Evolutionary conservation across 768 basidiomycete species (phyloP).

Genomic region (Phaeotremella skinneri): DNA sequence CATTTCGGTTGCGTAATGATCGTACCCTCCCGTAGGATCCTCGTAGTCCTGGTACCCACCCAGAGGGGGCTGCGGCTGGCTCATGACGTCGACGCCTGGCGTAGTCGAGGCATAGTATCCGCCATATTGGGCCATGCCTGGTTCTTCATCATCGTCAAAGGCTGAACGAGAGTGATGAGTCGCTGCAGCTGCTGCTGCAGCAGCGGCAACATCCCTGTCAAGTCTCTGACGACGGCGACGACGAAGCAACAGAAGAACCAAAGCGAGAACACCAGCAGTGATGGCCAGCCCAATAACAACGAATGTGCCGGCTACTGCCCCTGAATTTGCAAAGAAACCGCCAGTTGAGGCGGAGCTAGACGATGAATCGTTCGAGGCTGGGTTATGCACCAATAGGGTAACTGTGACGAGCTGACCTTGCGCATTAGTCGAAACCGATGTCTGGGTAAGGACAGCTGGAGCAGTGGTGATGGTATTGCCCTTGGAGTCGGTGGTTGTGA

Average conservation of each 20-base stretch:
- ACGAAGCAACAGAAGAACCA: constrained; percentile 54
- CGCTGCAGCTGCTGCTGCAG: constrained; percentile 46
- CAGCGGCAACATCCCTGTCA: constrained; percentile 51
- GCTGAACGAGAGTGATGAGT: constrained; percentile 30
- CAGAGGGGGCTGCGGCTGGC: constrained; percentile 33
- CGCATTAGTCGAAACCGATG: constrained; percentile 35
- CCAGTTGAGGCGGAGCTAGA: constrained; percentile 8
- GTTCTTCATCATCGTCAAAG: constrained; percentile 49
- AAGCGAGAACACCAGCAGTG: constrained; percentile 56
- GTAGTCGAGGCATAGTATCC: constrained; percentile 45
- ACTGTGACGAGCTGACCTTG: constrained; percentile 48
- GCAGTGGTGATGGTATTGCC: constrained; percentile 42
- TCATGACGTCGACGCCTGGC: constrained; percentile 32
- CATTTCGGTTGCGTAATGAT: constrained; percentile 43
- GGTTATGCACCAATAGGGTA: constrained; percentile 50
- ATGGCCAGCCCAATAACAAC: constrained; percentile 68
- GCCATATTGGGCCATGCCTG: constrained; percentile 47
- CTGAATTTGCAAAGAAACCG: constrained; percentile 70
- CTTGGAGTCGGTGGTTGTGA: constrained; percentile 44
- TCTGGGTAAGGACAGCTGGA: constrained; percentile 42
- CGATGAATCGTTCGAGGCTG: constrained; percentile 13
- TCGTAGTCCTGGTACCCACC: constrained; percentile 47
- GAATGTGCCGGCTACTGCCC: constrained; percentile 72
- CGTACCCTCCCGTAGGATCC: constrained; percentile 47
- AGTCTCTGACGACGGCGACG: constrained; percentile 48